Evolutionary conservation across 2,329 filamentous ascomycete genomes (phyloP), one percentile per base, ranked within the genome.

Genomic region (Colletotrichum higginsianum): DNA sequence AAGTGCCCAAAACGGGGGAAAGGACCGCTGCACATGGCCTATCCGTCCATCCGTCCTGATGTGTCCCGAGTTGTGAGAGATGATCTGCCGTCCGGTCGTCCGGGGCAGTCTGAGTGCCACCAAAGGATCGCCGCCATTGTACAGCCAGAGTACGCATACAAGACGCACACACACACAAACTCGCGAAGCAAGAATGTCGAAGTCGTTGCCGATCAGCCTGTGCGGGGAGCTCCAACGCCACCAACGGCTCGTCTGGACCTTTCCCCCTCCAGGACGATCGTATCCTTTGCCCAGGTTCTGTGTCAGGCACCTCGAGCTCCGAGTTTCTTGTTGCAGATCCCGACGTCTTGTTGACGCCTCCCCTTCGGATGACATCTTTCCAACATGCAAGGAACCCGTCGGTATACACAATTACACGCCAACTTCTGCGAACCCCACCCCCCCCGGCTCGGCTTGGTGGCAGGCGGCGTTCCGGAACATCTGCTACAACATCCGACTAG

Each of bases 371-470:
- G 16, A 21, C 52, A 53, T 15, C 26, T 68, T 62, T 63, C 57
- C 65, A 26, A 58, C 38, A 68, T 71, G 68, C 64, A 71, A 62
- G 57, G 58, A 68, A 71, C 30, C 68, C 44, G 38, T 26, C 52
- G 58, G 23, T 52, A 42, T 35, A 50, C 23, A 26, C 23, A 55
- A 44, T 18, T 46, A 47, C 42, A 50, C 23, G 38, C 42, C 55
- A 44, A 23, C 49, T 53, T 57, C 26, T 40, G 38, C 58, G 46
- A 23, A 9, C 8, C 30, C 30, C 30, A 9, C 30, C 8, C 30
- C 40, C 56, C 67, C 67, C n/a, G 15, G 62, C 50, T 46, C 67
- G 67, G 67, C 63, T 67, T 30, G 44, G 26, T 50, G 55, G 42
- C 56, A 61, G 55, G 55, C 55, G 56, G 49, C 26, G 62, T 70